phyloP scores from a whole-genome alignment of 1,284 basidiomycete species.

The Phaffia rhodozyma region DNA sequence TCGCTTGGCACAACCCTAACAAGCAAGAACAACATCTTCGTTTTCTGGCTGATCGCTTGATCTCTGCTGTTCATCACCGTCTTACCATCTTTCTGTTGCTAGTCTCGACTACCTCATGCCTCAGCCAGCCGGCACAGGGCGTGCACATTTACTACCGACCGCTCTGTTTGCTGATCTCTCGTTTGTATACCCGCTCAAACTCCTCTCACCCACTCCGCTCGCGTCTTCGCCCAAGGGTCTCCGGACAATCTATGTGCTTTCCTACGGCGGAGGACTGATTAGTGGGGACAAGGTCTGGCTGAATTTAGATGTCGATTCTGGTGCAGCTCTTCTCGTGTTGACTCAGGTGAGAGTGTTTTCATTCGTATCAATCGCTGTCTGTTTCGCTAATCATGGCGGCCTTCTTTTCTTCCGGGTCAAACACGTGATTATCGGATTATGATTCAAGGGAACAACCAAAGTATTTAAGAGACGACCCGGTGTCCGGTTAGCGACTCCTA shows the following conservation, averaged over 20 bases:
- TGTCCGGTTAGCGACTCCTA: constrained; percentile 27
- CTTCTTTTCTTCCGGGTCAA: too few relatives aligned
- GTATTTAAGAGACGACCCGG: constrained; percentile 66
- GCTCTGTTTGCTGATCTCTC: constrained; percentile 62
- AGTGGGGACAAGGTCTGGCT: constrained; percentile 68
- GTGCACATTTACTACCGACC: constrained; percentile 24
- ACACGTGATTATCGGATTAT: too few relatives aligned
- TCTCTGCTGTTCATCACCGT: too few relatives aligned
- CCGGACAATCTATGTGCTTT: constrained; percentile 62
- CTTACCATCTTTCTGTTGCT: too few relatives aligned
- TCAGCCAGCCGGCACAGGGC: constrained; percentile 25
- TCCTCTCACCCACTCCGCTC: constrained; percentile 53
- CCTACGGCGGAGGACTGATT: constrained; percentile 91
- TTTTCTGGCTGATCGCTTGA: too few relatives aligned
- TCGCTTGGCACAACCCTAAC: too few relatives aligned
- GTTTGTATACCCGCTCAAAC: constrained; percentile 80
- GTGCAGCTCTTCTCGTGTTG: constrained; percentile 52
- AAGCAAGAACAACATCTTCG: too few relatives aligned
- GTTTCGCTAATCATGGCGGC: background rate
- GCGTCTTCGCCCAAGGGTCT: constrained; percentile 38
- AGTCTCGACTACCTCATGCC: too few relatives aligned
- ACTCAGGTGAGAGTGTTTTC: constrained; percentile 57
- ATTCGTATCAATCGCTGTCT: background rate
- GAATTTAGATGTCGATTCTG: constrained; percentile 47
- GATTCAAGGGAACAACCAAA: constrained; percentile 74